A percentile compares a stretch with the other conserved stretches of the same genome.
Conservation (phyloP, 2,329 filamentous ascomycete species). For the Corinectria fuckeliana region DNA sequence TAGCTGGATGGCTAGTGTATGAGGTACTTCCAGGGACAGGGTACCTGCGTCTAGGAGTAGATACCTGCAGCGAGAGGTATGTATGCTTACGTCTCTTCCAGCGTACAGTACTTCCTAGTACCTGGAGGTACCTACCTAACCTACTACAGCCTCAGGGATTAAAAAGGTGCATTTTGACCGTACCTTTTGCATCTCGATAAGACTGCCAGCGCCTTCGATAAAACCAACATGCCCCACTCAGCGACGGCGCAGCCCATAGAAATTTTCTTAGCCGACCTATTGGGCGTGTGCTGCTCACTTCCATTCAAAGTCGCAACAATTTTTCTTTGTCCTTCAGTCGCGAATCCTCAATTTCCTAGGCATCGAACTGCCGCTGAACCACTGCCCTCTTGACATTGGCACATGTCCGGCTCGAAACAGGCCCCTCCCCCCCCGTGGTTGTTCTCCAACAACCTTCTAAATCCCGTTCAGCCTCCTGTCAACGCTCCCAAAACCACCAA, state of each 20-base stretch:
- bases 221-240: conserved; percentile 31
- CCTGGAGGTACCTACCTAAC: neutral
- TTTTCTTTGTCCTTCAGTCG: conserved; percentile 11
- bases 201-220: too few relatives aligned
- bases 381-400: conserved; percentile 17
- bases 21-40: neutral
- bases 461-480: conserved; percentile 26
- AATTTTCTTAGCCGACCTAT: conserved; percentile 33
- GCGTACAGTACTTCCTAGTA: neutral
- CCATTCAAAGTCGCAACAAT: conserved; percentile 15
- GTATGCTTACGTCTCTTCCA: neutral
- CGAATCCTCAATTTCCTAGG: conserved; percentile 9
- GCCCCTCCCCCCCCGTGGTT: conserved; percentile 50
- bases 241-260: conserved; percentile 28
- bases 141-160: too few relatives aligned
- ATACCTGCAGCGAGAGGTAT: too few relatives aligned
- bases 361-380: conserved; percentile 3
- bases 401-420: conserved; percentile 44
- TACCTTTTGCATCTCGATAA: conserved; percentile 27
- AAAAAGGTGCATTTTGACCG: too few relatives aligned
- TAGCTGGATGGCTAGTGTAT: neutral
- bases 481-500: conserved; percentile 16
- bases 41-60: neutral
- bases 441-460: conserved; percentile 49
- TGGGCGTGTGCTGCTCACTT: conserved; percentile 4